Evolutionary conservation across 1,139 yeast species (phyloP).

Genomic region (Suhomyces coccinellae): DNA sequence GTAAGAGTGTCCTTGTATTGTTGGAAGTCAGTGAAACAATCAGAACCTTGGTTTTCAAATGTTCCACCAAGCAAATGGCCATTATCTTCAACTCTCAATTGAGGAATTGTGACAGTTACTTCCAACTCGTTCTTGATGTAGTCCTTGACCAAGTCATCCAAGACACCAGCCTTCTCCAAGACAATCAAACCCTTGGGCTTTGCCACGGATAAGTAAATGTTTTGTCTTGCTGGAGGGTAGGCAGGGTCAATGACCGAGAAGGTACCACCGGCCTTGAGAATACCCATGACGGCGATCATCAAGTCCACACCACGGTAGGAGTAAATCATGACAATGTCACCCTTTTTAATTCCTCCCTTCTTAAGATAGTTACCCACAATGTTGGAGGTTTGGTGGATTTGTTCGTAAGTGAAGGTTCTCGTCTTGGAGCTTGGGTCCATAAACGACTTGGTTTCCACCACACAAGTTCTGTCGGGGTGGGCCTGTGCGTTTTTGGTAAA

Average conservation of each 20-base stretch:
- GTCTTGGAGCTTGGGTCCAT: slow-evolving; percentile 55
- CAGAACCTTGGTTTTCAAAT: slow-evolving; percentile 31
- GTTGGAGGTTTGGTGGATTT: slow-evolving; percentile 92
- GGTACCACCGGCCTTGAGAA: slow-evolving; percentile 96
- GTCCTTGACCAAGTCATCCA: slow-evolving; percentile 74
- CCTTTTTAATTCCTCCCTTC: slow-evolving; percentile 76
- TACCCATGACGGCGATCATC: slow-evolving; percentile 97
- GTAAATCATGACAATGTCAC: slow-evolving; percentile 96
- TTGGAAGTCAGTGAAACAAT: slow-evolving; percentile 52
- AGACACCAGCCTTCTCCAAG: slow-evolving; percentile 82
- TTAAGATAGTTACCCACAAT: slow-evolving; percentile 87
- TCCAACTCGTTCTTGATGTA: slow-evolving; percentile 72
- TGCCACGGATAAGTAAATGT: slow-evolving; percentile 87
- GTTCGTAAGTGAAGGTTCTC: slow-evolving; percentile 76
- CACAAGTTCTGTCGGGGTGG: slow-evolving; percentile 85
- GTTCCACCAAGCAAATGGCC: slow-evolving; percentile 72
- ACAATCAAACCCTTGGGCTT: slow-evolving; percentile 89
- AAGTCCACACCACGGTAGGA: slow-evolving; percentile 97
- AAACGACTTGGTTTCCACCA: slow-evolving; percentile 84
- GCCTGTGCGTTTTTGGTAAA: slow-evolving; percentile 80
- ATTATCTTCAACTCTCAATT: slow-evolving; percentile 71
- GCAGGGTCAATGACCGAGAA: slow-evolving; percentile 99
- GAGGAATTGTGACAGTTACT: slow-evolving; percentile 73
- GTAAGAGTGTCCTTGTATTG: slow-evolving; percentile 56
- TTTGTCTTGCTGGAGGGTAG: slow-evolving; percentile 97